These are phyloP conservation scores for Penicillium griseofulvum DNA, from an alignment of 2,329 filamentous ascomycete species.

Conservation along the genomic window DNA sequence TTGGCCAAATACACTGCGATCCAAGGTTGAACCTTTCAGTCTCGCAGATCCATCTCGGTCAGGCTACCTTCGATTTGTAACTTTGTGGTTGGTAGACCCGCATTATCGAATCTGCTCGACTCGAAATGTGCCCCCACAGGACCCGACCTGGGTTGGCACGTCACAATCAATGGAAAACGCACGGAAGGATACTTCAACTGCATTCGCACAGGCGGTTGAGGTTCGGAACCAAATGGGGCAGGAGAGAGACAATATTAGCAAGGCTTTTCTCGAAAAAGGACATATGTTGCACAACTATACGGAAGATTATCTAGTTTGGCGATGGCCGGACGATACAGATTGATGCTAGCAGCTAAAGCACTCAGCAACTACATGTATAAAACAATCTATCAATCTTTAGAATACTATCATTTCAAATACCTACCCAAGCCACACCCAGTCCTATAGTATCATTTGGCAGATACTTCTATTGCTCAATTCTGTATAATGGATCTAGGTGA, in stretches of 20 bases:
- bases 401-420: too few relatives aligned
- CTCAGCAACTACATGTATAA: not conserved
- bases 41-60: conserved; percentile 10
- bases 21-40: conserved; percentile 7
- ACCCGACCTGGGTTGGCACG: conserved; percentile 7
- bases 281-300: not conserved
- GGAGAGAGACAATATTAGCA: not conserved
- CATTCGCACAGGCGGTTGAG: not conserved
- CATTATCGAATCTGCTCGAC: conserved; percentile 17
- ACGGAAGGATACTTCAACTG: not conserved
- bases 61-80: conserved; percentile 15
- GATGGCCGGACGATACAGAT: too few relatives aligned
- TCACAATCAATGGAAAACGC: not conserved
- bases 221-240: not conserved
- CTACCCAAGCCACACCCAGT: too few relatives aligned
- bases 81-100: conserved; percentile 19
- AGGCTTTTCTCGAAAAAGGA: not conserved
- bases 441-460: too few relatives aligned
- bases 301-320: not conserved
- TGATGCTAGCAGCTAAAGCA: not conserved
- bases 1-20: conserved; percentile 16
- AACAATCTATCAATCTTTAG: not conserved
- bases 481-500: too few relatives aligned
- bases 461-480: too few relatives aligned
- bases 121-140: conserved; percentile 19